Evolutionary conservation across 2,329 filamentous ascomycete genomes (phyloP).

Genomic region (Colletotrichum sp.): DNA sequence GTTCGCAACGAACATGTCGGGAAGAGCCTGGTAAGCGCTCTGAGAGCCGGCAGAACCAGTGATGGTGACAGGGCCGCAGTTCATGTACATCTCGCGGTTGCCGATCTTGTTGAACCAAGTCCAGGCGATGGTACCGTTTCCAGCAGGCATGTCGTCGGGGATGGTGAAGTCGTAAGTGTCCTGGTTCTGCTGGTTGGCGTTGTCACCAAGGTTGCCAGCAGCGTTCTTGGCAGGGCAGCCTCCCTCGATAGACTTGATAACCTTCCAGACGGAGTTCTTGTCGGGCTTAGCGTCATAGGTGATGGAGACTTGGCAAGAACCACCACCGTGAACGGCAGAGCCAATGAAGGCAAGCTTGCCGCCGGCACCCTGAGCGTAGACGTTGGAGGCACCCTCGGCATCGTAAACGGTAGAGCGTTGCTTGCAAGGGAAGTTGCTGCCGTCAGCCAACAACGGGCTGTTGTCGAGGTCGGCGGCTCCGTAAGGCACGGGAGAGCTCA

Average conservation of each 20-base stretch:
- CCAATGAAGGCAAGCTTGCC: conserved; percentile 71
- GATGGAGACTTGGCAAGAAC: conserved; percentile 88
- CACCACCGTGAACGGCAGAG: conserved; percentile 83
- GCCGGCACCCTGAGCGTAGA: conserved; percentile 66
- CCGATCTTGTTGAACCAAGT: conserved; percentile 94
- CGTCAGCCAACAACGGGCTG: conserved; percentile 66
- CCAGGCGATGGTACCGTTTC: conserved; percentile 85
- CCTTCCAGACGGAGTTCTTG: conserved; percentile 76
- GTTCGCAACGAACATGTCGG: conserved; percentile 80
- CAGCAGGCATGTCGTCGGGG: conserved; percentile 73
- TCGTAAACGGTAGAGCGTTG: conserved; percentile 52
- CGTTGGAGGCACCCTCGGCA: conserved; percentile 55
- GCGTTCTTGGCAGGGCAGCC: conserved; percentile 74
- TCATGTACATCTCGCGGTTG: conserved; percentile 98
- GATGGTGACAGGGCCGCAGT: conserved; percentile 81
- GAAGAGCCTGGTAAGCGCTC: conserved; percentile 65
- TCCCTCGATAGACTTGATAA: conserved; percentile 87
- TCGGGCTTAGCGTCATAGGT: conserved; percentile 78
- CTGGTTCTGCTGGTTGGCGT: conserved; percentile 48
- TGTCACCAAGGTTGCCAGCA: conserved; percentile 61
- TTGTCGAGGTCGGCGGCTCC: conserved; percentile 51
- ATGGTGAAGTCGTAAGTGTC: conserved; percentile 73
- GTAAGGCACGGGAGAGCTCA: conserved; percentile 73
- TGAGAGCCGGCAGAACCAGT: conserved; percentile 55
- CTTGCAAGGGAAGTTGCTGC: conserved; percentile 86